Evolutionary conservation across 2,329 filamentous ascomycete genomes (phyloP).

Genomic region (Hymenoscyphus occultus): DNA sequence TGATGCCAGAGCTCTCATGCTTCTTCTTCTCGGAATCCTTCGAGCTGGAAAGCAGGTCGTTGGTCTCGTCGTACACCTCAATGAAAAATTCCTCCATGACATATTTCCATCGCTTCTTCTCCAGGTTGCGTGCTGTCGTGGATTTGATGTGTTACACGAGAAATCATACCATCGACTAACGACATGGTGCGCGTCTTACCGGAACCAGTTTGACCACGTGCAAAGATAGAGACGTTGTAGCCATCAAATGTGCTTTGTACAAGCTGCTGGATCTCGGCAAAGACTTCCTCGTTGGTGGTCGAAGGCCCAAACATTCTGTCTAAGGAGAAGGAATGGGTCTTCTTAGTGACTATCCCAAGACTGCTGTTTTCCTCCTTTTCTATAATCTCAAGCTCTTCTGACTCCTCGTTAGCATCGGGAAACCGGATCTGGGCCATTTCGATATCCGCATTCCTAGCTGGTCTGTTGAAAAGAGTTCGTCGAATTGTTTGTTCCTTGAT

Average conservation of each 20-base stretch:
- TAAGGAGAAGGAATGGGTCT: constrained; percentile 83
- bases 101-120: constrained; percentile 92
- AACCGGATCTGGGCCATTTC: constrained; percentile 72
- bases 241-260: constrained; percentile 95
- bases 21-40: too few species aligned
- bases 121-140: constrained; percentile 79
- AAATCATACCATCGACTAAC: constrained; percentile 87
- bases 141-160: constrained; percentile 87
- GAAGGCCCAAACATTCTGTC: constrained; percentile 85
- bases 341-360: constrained; percentile 70
- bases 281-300: constrained; percentile 78
- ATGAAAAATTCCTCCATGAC: constrained; percentile 93
- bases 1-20: too few species aligned
- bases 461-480: constrained; percentile 88
- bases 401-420: constrained; percentile 76
- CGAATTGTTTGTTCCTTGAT: constrained; percentile 88
- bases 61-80: constrained; percentile 99
- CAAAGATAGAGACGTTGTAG: constrained; percentile 99
- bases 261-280: too few species aligned
- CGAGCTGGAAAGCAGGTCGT: too few species aligned
- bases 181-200: constrained; percentile 99
- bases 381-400: constrained; percentile 79
- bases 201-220: constrained; percentile 94
- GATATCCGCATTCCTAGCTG: constrained; percentile 54
- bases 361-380: constrained; percentile 83